A percentile compares a stretch with the other conserved stretches of the same genome.
phyloP scores from a whole-genome alignment of 345 rosid genomes.

The Eucalyptus cloeziana region DNA sequence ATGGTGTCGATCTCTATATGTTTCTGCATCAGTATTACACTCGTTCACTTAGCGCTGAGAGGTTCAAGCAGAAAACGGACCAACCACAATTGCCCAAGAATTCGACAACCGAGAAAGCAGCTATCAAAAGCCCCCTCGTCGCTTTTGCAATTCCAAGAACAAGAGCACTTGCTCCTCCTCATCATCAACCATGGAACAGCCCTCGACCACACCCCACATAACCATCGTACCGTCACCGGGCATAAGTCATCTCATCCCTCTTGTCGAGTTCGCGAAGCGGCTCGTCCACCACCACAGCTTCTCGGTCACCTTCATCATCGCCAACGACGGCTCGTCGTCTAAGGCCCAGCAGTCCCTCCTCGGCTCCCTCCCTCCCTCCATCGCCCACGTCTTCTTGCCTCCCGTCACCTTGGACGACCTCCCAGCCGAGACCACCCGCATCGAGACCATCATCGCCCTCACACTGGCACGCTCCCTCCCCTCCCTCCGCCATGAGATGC shows the following conservation, averaged over 20 bases:
- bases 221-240: slow-evolving; percentile 56
- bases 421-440: slow-evolving; percentile 4
- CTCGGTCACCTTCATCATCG: slow-evolving; percentile 34
- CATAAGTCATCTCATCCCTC: slow-evolving; percentile 79
- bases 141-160: background rate
- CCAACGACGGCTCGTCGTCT: slow-evolving; percentile 33
- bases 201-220: slow-evolving; percentile 18
- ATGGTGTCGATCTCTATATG: background rate
- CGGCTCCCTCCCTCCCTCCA: slow-evolving; percentile 31
- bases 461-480: slow-evolving; percentile 26
- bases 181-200: slow-evolving; percentile 9
- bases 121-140: background rate
- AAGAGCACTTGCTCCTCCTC: background rate
- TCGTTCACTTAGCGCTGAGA: background rate
- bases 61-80: background rate
- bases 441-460: slow-evolving; percentile 36
- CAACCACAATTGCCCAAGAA: background rate
- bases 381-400: slow-evolving; percentile 33
- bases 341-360: slow-evolving; percentile 30
- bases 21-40: background rate
- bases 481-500: slow-evolving; percentile 13
- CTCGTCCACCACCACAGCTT: slow-evolving; percentile 27
- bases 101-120: background rate
- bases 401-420: slow-evolving; percentile 30
- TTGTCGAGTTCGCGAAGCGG: slow-evolving; percentile 46